Percentiles rank a stretch among this genome's conserved stretches.
Conservation (phyloP, 148 eudicot genomes). For the Fallopia convolvulus region DNA sequence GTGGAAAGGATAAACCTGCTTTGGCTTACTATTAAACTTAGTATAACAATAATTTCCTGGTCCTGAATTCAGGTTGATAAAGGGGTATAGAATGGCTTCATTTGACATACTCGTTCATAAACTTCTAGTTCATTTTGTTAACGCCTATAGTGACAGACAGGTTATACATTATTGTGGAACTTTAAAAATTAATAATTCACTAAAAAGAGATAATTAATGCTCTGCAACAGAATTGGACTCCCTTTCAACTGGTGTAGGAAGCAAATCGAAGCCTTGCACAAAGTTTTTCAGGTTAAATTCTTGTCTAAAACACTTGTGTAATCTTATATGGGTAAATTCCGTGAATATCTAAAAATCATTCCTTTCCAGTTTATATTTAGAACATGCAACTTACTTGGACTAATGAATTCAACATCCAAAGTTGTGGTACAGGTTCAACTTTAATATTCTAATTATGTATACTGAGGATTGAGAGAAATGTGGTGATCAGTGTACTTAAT, state of each 20-base stretch:
- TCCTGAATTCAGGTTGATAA: background rate
- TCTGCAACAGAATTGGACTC: slow-evolving; percentile 88
- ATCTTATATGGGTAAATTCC: slow-evolving; percentile 15
- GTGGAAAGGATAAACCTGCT: background rate
- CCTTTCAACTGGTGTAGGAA: slow-evolving; percentile 89
- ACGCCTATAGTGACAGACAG: background rate
- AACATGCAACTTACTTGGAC: slow-evolving; percentile 35
- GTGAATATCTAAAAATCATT: slow-evolving; percentile 20
- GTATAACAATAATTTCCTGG: background rate
- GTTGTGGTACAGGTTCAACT: slow-evolving; percentile 65
- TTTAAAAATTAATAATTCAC: slow-evolving; percentile 29
- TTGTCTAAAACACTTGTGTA: slow-evolving; percentile 44
- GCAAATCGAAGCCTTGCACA: slow-evolving; percentile 99
- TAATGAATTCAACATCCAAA: slow-evolving; percentile 52
- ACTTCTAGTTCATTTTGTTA: background rate
- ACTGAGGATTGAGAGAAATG: slow-evolving; percentile 38
- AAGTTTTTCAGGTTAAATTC: slow-evolving; percentile 99
- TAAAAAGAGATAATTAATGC: slow-evolving; percentile 50
- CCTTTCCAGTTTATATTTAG: slow-evolving; percentile 18
- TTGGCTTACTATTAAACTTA: background rate
- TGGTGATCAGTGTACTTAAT: slow-evolving; percentile 22
- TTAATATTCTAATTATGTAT: slow-evolving; percentile 33
- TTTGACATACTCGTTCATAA: background rate
- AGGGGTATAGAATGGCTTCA: background rate
- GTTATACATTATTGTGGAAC: slow-evolving; percentile 10